A percentile compares a stretch with the other conserved stretches of the same genome.
Conservation (phyloP, 2,329 filamentous ascomycete genomes). For the Elsinoe arachidis region DNA sequence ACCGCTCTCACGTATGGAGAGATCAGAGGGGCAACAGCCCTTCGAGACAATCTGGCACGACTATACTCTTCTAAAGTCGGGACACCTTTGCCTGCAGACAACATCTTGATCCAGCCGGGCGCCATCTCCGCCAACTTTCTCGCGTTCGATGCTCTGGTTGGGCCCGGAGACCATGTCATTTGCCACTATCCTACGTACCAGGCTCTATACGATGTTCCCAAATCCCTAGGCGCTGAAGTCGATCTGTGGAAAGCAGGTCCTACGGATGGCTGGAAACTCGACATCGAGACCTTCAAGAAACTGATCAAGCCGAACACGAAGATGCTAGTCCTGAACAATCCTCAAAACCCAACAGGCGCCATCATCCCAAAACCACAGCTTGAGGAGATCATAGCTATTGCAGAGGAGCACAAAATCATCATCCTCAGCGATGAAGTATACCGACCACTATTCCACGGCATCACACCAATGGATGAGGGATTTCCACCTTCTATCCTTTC, state of each 20-base stretch:
- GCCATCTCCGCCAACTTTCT: constrained; percentile 81
- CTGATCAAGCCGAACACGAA: constrained; percentile 64
- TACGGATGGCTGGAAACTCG: constrained; percentile 57
- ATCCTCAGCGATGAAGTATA: constrained; percentile 77
- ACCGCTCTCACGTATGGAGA: constrained; percentile 62
- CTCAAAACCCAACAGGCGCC: constrained; percentile 74
- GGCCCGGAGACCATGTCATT: constrained; percentile 70
- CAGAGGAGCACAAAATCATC: constrained; percentile 53
- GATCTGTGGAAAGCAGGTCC: constrained; percentile 64
- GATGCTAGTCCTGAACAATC: constrained; percentile 63
- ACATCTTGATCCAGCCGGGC: constrained; percentile 68
- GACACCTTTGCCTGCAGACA: constrained; percentile 45
- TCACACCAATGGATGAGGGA: constrained; percentile 43
- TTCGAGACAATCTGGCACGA: constrained; percentile 56
- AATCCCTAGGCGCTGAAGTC: constrained; percentile 66
- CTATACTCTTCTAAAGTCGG: constrained; percentile 53
- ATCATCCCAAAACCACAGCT: constrained; percentile 56
- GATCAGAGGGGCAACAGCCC: constrained; percentile 57
- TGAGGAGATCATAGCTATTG: constrained; percentile 53
- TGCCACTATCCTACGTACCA: constrained; percentile 84
- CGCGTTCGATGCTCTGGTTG: constrained; percentile 63
- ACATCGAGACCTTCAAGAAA: constrained; percentile 55
- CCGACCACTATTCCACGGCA: constrained; percentile 69
- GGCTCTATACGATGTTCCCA: constrained; percentile 69
- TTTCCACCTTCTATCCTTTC: constrained; percentile 61